Conservation (phyloP, 805 yeast species). For the Saccharomycopsis sp. region DNA sequence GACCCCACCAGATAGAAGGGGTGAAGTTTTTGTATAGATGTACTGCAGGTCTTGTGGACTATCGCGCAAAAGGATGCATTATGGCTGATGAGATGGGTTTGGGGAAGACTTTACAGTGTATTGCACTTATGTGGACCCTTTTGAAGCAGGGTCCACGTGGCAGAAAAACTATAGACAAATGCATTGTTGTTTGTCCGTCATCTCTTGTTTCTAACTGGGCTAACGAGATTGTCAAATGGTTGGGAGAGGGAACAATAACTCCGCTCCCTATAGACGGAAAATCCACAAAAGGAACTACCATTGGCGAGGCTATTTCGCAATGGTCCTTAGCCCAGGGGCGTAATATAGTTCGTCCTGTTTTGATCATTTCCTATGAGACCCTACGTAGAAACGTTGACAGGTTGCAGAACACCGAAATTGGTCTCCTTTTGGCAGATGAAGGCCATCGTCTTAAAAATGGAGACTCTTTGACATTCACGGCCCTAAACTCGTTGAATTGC, state of each 20-base stretch:
- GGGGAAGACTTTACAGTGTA: constrained; percentile 86
- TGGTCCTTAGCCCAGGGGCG: constrained; percentile 91
- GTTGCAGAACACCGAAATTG: constrained; percentile 71
- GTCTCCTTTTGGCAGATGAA: constrained; percentile 79
- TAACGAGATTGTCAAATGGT: constrained; percentile 89
- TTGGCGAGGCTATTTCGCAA: constrained; percentile 57
- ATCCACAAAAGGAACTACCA: constrained; percentile 60
- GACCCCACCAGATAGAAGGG: constrained; percentile 97
- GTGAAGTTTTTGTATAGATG: constrained; percentile 86
- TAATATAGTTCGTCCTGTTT: constrained; percentile 83
- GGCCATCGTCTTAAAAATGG: constrained; percentile 84
- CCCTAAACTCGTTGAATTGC: constrained; percentile 77
- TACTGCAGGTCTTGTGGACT: constrained; percentile 78
- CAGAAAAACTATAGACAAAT: constrained; percentile 75
- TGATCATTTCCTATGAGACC: constrained; percentile 92
- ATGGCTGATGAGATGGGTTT: constrained; percentile 99
- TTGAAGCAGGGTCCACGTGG: constrained; percentile 82
- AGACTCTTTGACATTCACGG: constrained; percentile 84
- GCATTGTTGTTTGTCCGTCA: constrained; percentile 92
- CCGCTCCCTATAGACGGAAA: constrained; percentile 94
- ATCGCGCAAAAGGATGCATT: constrained; percentile 87
- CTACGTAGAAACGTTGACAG: constrained; percentile 76
- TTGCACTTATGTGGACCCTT: constrained; percentile 87
- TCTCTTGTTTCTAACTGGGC: constrained; percentile 96
- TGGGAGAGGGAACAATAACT: constrained; percentile 83